phyloP scores from a whole-genome alignment of 192 early-diverging fungal genomes.

The Gryganskiella cystojenkinii region DNA sequence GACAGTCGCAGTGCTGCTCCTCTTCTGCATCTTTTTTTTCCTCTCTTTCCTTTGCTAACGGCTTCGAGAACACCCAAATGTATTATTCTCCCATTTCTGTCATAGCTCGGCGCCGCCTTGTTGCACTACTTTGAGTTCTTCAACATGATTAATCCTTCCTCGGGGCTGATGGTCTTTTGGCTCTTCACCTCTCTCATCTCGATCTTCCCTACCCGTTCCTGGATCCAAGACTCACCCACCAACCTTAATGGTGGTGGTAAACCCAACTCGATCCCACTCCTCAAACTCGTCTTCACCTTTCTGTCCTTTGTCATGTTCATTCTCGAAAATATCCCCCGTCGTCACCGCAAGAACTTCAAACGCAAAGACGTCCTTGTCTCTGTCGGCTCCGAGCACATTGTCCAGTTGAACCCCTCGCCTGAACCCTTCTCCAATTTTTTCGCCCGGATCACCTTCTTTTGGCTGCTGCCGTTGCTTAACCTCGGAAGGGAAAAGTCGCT shows the following conservation, averaged over 20 bases:
- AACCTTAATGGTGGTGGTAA: conserved; percentile 2
- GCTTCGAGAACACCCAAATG: too few species aligned
- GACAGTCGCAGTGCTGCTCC: too few species aligned
- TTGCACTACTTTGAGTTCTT: conserved; percentile 42
- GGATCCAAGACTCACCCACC: conserved; percentile 21
- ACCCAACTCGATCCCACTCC: conserved; percentile 28
- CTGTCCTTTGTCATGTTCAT: conserved; percentile 53
- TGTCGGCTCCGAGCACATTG: not conserved
- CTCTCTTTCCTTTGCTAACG: not conserved
- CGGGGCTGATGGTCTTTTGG: conserved; percentile 65
- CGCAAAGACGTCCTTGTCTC: conserved; percentile 21
- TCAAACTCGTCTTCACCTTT: conserved; percentile 36
- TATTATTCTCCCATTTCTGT: not conserved
- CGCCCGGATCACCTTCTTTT: conserved; percentile 49
- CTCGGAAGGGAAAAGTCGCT: conserved; percentile 40
- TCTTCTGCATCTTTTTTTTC: not conserved
- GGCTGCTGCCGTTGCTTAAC: conserved; percentile 49
- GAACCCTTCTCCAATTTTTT: conserved; percentile 45
- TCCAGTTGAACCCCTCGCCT: conserved; percentile 34
- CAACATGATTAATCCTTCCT: conserved; percentile 53
- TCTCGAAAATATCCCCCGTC: conserved; percentile 55
- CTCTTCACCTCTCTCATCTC: conserved; percentile 48
- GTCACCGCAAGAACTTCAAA: conserved; percentile 40
- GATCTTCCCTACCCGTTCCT: conserved; percentile 57
- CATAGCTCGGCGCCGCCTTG: conserved; percentile 3